phyloP scores from a whole-genome alignment of 2,329 filamentous ascomycete species.

The Fusarium sp. region DNA sequence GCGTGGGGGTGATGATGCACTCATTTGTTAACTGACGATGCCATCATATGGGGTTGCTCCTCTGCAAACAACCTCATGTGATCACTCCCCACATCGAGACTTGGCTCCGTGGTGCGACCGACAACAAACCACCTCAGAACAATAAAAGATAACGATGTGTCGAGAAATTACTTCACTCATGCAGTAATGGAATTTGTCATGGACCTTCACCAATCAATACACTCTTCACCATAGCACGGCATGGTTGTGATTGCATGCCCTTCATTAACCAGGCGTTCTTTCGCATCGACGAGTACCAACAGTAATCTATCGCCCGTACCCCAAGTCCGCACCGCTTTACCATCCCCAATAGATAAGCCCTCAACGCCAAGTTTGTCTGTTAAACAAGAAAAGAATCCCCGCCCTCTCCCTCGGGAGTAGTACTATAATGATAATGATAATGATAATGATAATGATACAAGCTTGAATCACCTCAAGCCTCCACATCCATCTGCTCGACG shows the following conservation, averaged over 20 bases:
- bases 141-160: slow-evolving; percentile 24
- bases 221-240: slow-evolving; percentile 24
- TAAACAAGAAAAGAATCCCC: slow-evolving; percentile 25
- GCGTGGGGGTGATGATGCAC: slow-evolving; percentile 5
- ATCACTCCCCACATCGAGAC: slow-evolving; percentile 2
- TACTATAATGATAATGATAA: slow-evolving; percentile 41
- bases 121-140: neutral
- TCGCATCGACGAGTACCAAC: slow-evolving; percentile 29
- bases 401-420: neutral
- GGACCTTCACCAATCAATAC: slow-evolving; percentile 19
- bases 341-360: slow-evolving; percentile 25
- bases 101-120: slow-evolving; percentile 9
- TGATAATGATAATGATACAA: slow-evolving; percentile 44
- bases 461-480: slow-evolving; percentile 42
- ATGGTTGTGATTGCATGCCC: slow-evolving; percentile 32
- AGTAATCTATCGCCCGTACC: slow-evolving; percentile 30
- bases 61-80: slow-evolving; percentile 13
- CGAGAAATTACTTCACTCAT: slow-evolving; percentile 11
- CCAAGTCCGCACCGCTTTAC: slow-evolving; percentile 16
- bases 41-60: slow-evolving; percentile 12
- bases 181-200: slow-evolving; percentile 10
- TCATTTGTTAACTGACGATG: slow-evolving; percentile 11
- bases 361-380: slow-evolving; percentile 32
- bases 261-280: slow-evolving; percentile 27
- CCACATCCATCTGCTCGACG: slow-evolving; percentile 58